Base-by-base conservation (phyloP, 2,329 filamentous ascomycete genomes). In the Aspergillus floridensis region DNA sequence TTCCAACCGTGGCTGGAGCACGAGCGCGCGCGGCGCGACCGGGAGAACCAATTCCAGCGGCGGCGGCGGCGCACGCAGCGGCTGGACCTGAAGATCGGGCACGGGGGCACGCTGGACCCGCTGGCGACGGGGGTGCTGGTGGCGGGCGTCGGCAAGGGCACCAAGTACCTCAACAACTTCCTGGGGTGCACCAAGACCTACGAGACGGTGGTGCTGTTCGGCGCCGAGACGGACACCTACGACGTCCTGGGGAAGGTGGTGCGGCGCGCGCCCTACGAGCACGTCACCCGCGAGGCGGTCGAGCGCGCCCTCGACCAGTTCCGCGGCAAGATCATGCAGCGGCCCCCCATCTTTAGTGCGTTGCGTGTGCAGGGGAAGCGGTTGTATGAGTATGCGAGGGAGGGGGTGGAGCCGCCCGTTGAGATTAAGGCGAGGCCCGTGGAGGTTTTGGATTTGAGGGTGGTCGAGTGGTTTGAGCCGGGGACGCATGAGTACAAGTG, bases 51-150 rank as follows among this genome's bases (percentile, higher is more conserved):
- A 59, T 79, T 80, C 59, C 85, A 89, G 72, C 82, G 83, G 66
- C 81, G 83, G 66, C 84, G 88, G 61, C 83, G 86, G 61, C 81
- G 82, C 63, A 84, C 86, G 73, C 83, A 83, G 66, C 80, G 83
- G 1, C 74, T 88, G 5, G 86, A 91, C 63, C 88, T 98, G 67
- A 99, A 98, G 81, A 90, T 98, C 70, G 95, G 95, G 35, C 95
- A 99, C 78, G 95, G 95, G 61, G 95, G 95, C 48, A 99, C 95
- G 1, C 84, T 99, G 19, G 95, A 99, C 72, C 95, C 95, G 26
- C 84, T 97, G 69, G 95, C 95, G 8, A 96, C 93, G 1, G 95
- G 95, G 49, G 91, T 99, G 24, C 84, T 99, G 53, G 92, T 98
- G 63, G 82, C 95, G 6, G 95, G 93, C 58, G 83, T 97, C 55